Evolutionary conservation across 2,329 filamentous ascomycete genomes (phyloP).

Genomic region (Aureobasidium lini): DNA sequence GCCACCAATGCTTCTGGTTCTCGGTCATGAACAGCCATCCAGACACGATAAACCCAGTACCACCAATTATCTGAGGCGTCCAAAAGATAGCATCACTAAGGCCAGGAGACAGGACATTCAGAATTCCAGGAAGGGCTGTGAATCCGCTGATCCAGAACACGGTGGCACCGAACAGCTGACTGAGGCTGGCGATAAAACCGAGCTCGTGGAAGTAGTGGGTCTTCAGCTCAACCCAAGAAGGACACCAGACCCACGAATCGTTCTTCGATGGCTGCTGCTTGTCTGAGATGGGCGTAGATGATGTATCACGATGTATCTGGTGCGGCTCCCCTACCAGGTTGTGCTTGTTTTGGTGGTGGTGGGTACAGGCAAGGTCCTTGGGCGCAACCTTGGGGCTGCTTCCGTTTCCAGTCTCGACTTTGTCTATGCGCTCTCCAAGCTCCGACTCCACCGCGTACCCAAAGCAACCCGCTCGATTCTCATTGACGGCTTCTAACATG

Average conservation of each 20-base stretch:
- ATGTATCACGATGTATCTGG: neutral
- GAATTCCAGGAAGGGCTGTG: conserved; percentile 51
- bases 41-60: conserved; percentile 53
- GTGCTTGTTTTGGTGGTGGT: conserved; percentile 30
- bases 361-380: conserved; percentile 22
- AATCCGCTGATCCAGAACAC: conserved; percentile 60
- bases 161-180: conserved; percentile 52
- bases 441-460: conserved; percentile 57
- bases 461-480: conserved; percentile 57
- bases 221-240: conserved; percentile 47
- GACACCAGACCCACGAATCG: conserved; percentile 51
- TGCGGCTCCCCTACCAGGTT: conserved; percentile 24
- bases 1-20: conserved; percentile 57
- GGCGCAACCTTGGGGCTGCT: conserved; percentile 3
- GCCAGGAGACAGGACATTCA: conserved; percentile 41
- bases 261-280: neutral
- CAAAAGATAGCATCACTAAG: conserved; percentile 52
- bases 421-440: conserved; percentile 10
- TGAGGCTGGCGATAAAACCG: conserved; percentile 53
- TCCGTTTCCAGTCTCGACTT: neutral
- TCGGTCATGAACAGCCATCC: conserved; percentile 57
- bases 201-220: conserved; percentile 56
- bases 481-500: conserved; percentile 62
- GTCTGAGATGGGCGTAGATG: neutral
- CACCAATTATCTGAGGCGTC: conserved; percentile 56